phyloP scores from a whole-genome alignment of 2,329 filamentous ascomycete genomes.

The Apiospora marii region DNA sequence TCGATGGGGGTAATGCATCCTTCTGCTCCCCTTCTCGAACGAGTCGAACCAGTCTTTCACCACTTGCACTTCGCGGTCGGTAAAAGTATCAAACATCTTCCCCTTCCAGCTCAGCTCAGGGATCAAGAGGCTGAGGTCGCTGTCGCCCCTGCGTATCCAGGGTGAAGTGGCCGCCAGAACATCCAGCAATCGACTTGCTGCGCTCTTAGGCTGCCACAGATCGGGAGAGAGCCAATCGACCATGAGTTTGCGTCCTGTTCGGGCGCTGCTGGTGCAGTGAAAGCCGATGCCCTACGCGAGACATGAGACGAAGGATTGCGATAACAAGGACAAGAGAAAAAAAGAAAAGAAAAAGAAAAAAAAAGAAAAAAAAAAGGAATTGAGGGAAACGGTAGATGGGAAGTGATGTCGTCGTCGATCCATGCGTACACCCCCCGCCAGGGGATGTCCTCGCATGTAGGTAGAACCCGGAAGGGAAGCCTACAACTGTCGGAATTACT shows the following conservation, averaged over 20 bases:
- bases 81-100: constrained; percentile 59
- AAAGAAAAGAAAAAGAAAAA: no score
- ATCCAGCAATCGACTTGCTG: background rate
- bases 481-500: no score
- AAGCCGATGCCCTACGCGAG: background rate
- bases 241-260: background rate
- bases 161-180: background rate
- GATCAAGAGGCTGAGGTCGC: constrained; percentile 48
- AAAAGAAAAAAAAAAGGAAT: no score
- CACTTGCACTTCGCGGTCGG: constrained; percentile 47
- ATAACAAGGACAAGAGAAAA: background rate
- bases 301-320: background rate
- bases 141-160: background rate
- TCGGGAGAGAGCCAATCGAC: background rate
- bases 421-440: no score
- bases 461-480: no score
- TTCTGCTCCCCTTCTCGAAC: constrained; percentile 29
- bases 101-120: constrained; percentile 48
- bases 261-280: background rate
- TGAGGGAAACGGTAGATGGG: no score
- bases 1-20: background rate
- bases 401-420: no score
- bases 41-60: constrained; percentile 50
- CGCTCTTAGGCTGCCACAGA: background rate
- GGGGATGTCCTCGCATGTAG: no score